phyloP scores from a whole-genome alignment of 1,284 basidiomycete species.

The Apiotrichum gracile region DNA sequence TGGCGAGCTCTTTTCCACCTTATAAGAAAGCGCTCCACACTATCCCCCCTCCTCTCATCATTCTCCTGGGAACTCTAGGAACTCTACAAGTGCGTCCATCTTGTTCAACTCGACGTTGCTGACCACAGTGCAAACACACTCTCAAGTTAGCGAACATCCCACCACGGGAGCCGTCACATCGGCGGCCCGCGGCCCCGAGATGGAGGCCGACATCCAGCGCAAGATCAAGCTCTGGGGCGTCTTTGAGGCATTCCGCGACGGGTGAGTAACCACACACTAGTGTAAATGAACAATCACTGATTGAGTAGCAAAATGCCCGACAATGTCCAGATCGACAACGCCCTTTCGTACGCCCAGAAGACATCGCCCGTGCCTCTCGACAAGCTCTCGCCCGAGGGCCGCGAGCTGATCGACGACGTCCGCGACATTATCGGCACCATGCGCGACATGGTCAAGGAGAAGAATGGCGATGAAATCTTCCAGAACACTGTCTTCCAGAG shows the following conservation, averaged over 20 bases:
- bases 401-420: conserved; percentile 67
- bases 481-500: no score
- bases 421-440: conserved; percentile 49
- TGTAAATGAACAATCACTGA: background rate
- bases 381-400: conserved; percentile 69
- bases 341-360: conserved; percentile 61
- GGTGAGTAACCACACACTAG: conserved; percentile 46
- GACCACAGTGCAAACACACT: conserved; percentile 12
- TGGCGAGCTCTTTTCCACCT: no score
- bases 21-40: no score
- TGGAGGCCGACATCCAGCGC: conserved; percentile 46
- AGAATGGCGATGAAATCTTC: no score
- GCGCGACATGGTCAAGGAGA: conserved; percentile 57
- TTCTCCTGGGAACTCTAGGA: no score
- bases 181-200: conserved; percentile 36
- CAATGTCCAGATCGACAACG: conserved; percentile 70
- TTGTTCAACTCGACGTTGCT: no score
- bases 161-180: conserved; percentile 41
- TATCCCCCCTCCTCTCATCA: no score
- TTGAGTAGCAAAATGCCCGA: conserved; percentile 59
- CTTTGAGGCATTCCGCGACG: conserved; percentile 69
- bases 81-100: no score
- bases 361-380: conserved; percentile 62
- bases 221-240: conserved; percentile 62
- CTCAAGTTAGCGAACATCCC: conserved; percentile 3